Conservation (phyloP, 2,329 filamentous ascomycete species). For the Cladorrhinum sp. region DNA sequence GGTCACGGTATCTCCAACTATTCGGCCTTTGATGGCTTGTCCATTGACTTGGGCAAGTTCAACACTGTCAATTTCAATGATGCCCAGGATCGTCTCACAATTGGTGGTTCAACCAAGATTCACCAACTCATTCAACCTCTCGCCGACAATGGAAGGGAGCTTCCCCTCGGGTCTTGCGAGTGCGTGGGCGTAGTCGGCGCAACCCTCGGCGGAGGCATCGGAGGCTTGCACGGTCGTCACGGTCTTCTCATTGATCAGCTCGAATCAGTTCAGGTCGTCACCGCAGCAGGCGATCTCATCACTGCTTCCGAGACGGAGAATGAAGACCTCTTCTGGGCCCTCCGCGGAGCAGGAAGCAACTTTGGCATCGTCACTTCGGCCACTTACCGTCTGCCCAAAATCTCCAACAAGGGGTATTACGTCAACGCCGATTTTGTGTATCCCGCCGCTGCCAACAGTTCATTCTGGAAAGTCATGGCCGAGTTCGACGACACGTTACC, state of each 20-base stretch:
- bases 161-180: constrained; percentile 3
- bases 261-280: constrained; percentile 9
- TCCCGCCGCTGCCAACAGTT: neutral
- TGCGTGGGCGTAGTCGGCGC: constrained; percentile 9
- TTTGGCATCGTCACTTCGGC: constrained; percentile 51
- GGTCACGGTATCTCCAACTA: constrained; percentile 12
- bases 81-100: constrained; percentile 8
- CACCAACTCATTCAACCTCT: constrained; percentile 6
- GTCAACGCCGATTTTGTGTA: neutral
- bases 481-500: too few species aligned
- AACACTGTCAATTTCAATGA: constrained; percentile 8
- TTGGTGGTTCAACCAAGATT: constrained; percentile 8
- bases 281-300: constrained; percentile 22
- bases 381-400: neutral
- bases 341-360: constrained; percentile 55
- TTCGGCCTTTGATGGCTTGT: constrained; percentile 6
- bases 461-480: too few species aligned
- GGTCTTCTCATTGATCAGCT: constrained; percentile 8
- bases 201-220: constrained; percentile 18
- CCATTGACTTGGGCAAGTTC: constrained; percentile 15
- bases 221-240: constrained; percentile 6
- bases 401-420: neutral
- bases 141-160: constrained; percentile 8
- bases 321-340: constrained; percentile 52
- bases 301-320: constrained; percentile 35